Conservation (phyloP, 2,329 filamentous ascomycete species). For the Amylocarpus encephaloides region DNA sequence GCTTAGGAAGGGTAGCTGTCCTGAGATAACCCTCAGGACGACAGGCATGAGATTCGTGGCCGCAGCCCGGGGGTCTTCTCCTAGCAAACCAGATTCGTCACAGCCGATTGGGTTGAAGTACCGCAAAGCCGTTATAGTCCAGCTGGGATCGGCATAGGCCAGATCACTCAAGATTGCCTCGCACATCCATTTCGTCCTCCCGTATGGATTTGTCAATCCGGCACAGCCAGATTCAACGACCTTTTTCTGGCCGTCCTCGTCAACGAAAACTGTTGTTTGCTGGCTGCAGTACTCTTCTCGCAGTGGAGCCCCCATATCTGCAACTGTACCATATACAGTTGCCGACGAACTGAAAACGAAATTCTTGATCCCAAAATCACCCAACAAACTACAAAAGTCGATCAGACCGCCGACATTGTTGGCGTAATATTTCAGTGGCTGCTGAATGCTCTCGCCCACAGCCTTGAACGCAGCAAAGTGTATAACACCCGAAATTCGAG, state of each 20-base stretch:
- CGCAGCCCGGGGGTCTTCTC: slow-evolving; percentile 55
- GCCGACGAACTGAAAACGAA: slow-evolving; percentile 64
- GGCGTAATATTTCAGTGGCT: slow-evolving; percentile 57
- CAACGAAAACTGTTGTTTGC: slow-evolving; percentile 39
- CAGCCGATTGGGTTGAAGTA: slow-evolving; percentile 66
- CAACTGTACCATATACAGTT: slow-evolving; percentile 56
- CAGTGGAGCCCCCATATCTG: slow-evolving; percentile 44
- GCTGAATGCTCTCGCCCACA: slow-evolving; percentile 48
- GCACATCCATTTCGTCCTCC: slow-evolving; percentile 61
- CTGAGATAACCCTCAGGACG: slow-evolving; percentile 54
- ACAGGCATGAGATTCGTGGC: slow-evolving; percentile 61
- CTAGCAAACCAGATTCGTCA: slow-evolving; percentile 55
- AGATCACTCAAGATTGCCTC: slow-evolving; percentile 60
- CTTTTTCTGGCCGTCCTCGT: slow-evolving; percentile 38
- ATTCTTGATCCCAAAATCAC: slow-evolving; percentile 55
- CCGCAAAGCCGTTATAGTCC: slow-evolving; percentile 56
- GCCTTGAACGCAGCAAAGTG: slow-evolving; percentile 62
- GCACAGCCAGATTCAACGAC: slow-evolving; percentile 42
- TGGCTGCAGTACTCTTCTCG: slow-evolving; percentile 52
- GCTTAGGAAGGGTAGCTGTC: slow-evolving; percentile 45
- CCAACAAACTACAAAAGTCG: slow-evolving; percentile 50
- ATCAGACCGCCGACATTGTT: slow-evolving; percentile 62
- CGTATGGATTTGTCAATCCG: slow-evolving; percentile 59
- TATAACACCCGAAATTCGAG: slow-evolving; percentile 54
- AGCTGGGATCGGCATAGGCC: slow-evolving; percentile 52